Evolutionary conservation across 305 asterid species (phyloP), one percentile per base, ranked within the genome.

Genomic region (Striga hermonthica): DNA sequence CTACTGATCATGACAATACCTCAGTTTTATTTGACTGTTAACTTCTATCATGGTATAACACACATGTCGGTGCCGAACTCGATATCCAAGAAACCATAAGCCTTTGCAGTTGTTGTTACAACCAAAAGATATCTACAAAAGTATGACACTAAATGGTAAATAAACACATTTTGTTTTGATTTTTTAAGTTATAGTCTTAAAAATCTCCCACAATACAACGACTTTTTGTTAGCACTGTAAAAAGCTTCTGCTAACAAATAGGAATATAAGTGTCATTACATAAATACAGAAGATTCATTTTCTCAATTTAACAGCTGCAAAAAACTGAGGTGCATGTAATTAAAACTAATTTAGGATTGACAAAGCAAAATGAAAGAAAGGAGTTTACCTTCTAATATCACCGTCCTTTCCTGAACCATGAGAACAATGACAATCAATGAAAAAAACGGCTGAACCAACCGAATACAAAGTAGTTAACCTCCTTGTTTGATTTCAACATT

Each of bases 391-490:
- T 67, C 67, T 81, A 22, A 73, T 49, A 68, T 79, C 71, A 72
- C 49, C 74, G 61, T 31, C 5, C 10, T 76, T 64, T 62, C 63
- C 73, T 39, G 83, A 67, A 62, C 76, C 78, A 57, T 56, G 70
- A 56, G 87, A 69, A 67, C 81, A 76, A n/a, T n/a, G n/a, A 70
- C 35, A 38, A 38, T 82, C 86, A 77, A 82, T 80, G 73, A 88
- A 81, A 79, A 57, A 75, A 58, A 86, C 71, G 38, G 97, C 96
- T 43, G 97, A 85, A 62, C 99, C 99, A 62, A 86, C 97, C 99
- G 57, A 88, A 94, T 64, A 88, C 31, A 22, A 22, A 22, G 31
- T 22, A 22, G 31, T 22, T 22, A 22, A 22, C 31, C 31, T 22
- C 2, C 31, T 22, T 22, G 31, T 22, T 22, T 22, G 31, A 22